phyloP scores from a whole-genome alignment of 139 green algal species.

The Bryopsis sp. region DNA sequence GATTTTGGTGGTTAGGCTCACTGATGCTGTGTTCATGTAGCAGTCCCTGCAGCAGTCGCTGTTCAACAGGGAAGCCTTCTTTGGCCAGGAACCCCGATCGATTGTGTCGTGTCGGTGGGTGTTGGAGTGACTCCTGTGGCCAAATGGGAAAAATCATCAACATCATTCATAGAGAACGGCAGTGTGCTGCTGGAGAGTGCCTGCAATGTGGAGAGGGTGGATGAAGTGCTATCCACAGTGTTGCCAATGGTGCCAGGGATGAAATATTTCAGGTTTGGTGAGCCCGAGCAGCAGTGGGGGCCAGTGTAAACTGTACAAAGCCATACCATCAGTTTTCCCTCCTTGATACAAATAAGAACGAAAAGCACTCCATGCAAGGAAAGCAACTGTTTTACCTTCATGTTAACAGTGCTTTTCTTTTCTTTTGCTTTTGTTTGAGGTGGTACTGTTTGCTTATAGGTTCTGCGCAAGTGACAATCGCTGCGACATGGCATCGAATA shows the following conservation, averaged over 20 bases:
- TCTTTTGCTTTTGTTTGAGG: too few relatives aligned
- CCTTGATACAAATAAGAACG: too few relatives aligned
- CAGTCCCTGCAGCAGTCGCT: constrained; percentile 70
- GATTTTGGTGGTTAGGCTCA: too few relatives aligned
- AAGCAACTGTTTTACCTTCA: too few relatives aligned
- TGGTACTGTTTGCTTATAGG: too few relatives aligned
- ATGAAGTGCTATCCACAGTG: constrained; percentile 54
- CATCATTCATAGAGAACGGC: constrained; percentile 37
- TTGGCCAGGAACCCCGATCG: constrained; percentile 72
- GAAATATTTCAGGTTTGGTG: constrained; percentile 72
- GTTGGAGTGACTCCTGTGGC: constrained; percentile 46
- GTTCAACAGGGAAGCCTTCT: constrained; percentile 70
- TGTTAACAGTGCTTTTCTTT: too few relatives aligned
- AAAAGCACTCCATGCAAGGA: too few relatives aligned
- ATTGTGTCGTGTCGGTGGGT: constrained; percentile 75
- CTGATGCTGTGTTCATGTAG: too few relatives aligned
- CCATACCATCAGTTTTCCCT: too few relatives aligned
- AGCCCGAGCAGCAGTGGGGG: too few relatives aligned
- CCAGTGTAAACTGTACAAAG: too few relatives aligned
- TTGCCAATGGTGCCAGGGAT: constrained; percentile 55
- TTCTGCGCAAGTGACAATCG: constrained; percentile 59
- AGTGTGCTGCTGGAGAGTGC: constrained; percentile 51
- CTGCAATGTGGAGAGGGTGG: constrained; percentile 46
- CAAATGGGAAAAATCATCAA: constrained; percentile 30
- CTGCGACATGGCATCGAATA: constrained; percentile 71